These are phyloP conservation scores for Madurella mycetomatis DNA, from an alignment of 2,329 filamentous ascomycete genomes.

Conservation along the genomic window DNA sequence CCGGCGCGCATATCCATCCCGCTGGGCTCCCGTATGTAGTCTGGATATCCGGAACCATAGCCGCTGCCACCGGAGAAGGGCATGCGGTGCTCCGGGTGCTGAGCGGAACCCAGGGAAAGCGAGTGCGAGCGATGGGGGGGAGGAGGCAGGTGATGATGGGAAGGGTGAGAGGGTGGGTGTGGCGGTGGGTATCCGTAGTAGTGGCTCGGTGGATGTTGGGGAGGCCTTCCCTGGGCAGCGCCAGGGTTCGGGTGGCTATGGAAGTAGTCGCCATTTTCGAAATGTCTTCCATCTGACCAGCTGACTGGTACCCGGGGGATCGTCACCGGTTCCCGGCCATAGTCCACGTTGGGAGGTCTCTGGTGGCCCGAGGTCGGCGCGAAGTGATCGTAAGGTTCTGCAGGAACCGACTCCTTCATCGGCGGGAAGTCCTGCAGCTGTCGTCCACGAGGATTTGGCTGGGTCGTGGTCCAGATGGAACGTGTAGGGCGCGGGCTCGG, in stretches of 20 bases:
- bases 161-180: not conserved
- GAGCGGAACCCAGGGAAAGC: conserved; percentile 41
- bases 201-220: not conserved
- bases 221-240: not conserved
- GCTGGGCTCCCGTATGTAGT: conserved; percentile 38
- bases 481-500: conserved; percentile 32
- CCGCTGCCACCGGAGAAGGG: conserved; percentile 38
- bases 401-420: conserved; percentile 29
- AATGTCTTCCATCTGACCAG: conserved; percentile 31
- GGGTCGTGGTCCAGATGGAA: conserved; percentile 7
- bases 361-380: conserved; percentile 39
- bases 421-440: conserved; percentile 29
- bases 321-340: conserved; percentile 34
- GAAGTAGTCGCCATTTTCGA: conserved; percentile 34
- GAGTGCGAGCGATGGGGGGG: conserved; percentile 43
- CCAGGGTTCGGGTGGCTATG: conserved; percentile 33
- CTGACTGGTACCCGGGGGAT: conserved; percentile 32
- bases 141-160: not conserved
- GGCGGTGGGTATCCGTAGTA: not conserved
- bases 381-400: conserved; percentile 33
- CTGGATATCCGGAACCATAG: conserved; percentile 40
- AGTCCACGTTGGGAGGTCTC: conserved; percentile 37
- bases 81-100: conserved; percentile 38
- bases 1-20: conserved; percentile 14
- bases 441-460: conserved; percentile 34